These are phyloP conservation scores for Dothiorella sarmentorum DNA, from an alignment of 2,329 filamentous ascomycete genomes.

Conservation along the genomic window DNA sequence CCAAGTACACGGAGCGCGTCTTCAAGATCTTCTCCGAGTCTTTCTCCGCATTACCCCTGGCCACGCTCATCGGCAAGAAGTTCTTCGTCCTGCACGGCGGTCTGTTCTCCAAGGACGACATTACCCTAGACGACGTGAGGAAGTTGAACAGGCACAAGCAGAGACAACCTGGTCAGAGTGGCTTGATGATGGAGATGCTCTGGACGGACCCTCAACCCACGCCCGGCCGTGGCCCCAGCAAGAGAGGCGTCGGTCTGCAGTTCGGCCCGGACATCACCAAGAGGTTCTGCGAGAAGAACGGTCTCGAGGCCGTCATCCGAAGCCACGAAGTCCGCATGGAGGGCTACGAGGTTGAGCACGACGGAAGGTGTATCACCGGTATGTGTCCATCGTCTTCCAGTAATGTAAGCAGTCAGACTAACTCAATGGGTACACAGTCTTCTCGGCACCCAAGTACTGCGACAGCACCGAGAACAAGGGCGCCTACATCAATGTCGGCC, in stretches of 20 bases:
- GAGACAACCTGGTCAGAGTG: conserved; percentile 85
- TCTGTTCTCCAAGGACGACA: conserved; percentile 91
- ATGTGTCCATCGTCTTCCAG: conserved; percentile 31
- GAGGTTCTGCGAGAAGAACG: conserved; percentile 94
- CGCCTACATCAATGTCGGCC: conserved; percentile 94
- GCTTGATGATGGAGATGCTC: conserved; percentile 99
- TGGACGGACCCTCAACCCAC: conserved; percentile 94
- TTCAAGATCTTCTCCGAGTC: conserved; percentile 99
- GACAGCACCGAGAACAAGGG: conserved; percentile 98
- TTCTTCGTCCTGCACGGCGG: conserved; percentile 92
- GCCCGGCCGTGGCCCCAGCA: conserved; percentile 86
- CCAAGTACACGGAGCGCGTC: conserved; percentile 92
- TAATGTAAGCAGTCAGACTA: too few relatives aligned
- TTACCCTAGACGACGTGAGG: conserved; percentile 88
- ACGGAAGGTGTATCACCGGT: conserved; percentile 92
- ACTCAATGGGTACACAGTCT: conserved; percentile 55
- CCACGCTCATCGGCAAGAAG: conserved; percentile 85
- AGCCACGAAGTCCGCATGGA: conserved; percentile 99
- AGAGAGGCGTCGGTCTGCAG: conserved; percentile 92
- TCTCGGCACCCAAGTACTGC: conserved; percentile 96
- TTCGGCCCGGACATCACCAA: conserved; percentile 97
- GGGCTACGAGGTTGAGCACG: conserved; percentile 97
- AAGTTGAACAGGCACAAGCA: conserved; percentile 89
- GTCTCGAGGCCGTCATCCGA: conserved; percentile 88
- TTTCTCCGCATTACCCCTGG: conserved; percentile 89